phyloP scores from a whole-genome alignment of 148 eudicot genomes.

The Persicaria tinctoria region DNA sequence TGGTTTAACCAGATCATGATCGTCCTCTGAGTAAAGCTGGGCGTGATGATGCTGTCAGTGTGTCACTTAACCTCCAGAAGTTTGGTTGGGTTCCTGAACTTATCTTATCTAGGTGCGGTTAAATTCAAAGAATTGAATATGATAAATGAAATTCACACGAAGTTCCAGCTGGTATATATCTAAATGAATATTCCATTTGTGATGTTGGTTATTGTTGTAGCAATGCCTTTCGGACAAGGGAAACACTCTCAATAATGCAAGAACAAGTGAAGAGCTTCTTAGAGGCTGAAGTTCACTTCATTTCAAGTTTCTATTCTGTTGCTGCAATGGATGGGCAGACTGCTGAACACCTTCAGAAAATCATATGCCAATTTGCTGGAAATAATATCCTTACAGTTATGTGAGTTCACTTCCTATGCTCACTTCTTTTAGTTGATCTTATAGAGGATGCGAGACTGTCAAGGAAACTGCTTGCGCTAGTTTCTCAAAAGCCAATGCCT shows the following conservation, averaged over 20 bases:
- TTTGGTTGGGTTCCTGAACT: constrained; percentile 87
- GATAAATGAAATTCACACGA: not conserved
- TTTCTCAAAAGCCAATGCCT: not conserved
- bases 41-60: constrained; percentile 62
- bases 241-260: constrained; percentile 79
- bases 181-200: constrained; percentile 8
- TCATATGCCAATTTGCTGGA: constrained; percentile 56
- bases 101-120: constrained; percentile 61
- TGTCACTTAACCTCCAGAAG: constrained; percentile 59
- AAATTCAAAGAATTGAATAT: not conserved
- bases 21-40: constrained; percentile 82
- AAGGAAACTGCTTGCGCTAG: constrained; percentile 1
- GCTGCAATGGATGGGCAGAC: constrained; percentile 99
- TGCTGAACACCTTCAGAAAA: constrained; percentile 71
- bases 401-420: constrained; percentile 46
- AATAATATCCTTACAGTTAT: constrained; percentile 75
- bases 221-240: constrained; percentile 71
- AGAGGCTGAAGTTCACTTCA: constrained; percentile 70
- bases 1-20: constrained; percentile 59
- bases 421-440: not conserved
- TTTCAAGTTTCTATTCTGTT: constrained; percentile 85
- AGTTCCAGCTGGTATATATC: not conserved
- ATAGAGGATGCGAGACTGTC: not conserved
- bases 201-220: constrained; percentile 27
- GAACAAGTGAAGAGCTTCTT: constrained; percentile 47